Percentiles rank a stretch among this genome's conserved stretches.
These are phyloP conservation scores for Clarireedia monteithiana DNA, from an alignment of 2,329 filamentous ascomycete species.

Conservation along the genomic window DNA sequence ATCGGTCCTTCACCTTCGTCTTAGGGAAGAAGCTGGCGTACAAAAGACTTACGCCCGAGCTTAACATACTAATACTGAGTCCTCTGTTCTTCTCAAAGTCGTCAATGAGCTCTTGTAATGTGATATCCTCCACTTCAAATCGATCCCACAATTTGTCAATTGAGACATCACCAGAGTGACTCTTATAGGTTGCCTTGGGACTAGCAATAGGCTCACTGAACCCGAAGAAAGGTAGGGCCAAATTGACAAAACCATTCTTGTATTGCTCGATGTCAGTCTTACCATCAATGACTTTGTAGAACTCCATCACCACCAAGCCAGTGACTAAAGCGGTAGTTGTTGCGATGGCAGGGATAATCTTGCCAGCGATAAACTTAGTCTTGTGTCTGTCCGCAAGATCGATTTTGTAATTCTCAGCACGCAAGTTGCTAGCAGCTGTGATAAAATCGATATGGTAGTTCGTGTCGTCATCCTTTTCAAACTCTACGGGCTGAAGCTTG, in stretches of 20 bases:
- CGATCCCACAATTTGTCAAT: slow-evolving; percentile 98
- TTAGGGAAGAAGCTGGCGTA: slow-evolving; percentile 90
- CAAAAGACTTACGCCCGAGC: slow-evolving; percentile 90
- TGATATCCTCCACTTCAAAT: slow-evolving; percentile 83
- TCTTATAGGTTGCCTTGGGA: slow-evolving; percentile 84
- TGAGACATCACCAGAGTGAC: slow-evolving; percentile 67
- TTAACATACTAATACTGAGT: slow-evolving; percentile 82
- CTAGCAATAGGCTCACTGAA: slow-evolving; percentile 96
- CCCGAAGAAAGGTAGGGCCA: slow-evolving; percentile 93
- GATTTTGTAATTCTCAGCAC: slow-evolving; percentile 98
- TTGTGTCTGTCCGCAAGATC: slow-evolving; percentile 86
- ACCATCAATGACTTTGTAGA: slow-evolving; percentile 94
- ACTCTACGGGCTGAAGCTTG: slow-evolving; percentile 86
- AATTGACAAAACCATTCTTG: slow-evolving; percentile 98
- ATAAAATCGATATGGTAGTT: slow-evolving; percentile 99
- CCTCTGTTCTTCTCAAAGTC: slow-evolving; percentile 70
- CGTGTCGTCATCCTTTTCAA: slow-evolving; percentile 97
- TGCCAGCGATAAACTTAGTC: slow-evolving; percentile 99
- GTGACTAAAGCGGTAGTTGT: slow-evolving; percentile 95
- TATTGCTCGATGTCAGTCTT: slow-evolving; percentile 97
- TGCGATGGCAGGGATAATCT: slow-evolving; percentile 98
- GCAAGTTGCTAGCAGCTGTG: slow-evolving; percentile 90
- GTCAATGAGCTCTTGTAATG: slow-evolving; percentile 74
- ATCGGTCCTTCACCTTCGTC: slow-evolving; percentile 69
- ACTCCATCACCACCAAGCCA: slow-evolving; percentile 82